Percentiles rank a stretch among this genome's conserved stretches.
phyloP scores from a whole-genome alignment of 176 grass and related monocot species.

The Urochloa ruziziensis region DNA sequence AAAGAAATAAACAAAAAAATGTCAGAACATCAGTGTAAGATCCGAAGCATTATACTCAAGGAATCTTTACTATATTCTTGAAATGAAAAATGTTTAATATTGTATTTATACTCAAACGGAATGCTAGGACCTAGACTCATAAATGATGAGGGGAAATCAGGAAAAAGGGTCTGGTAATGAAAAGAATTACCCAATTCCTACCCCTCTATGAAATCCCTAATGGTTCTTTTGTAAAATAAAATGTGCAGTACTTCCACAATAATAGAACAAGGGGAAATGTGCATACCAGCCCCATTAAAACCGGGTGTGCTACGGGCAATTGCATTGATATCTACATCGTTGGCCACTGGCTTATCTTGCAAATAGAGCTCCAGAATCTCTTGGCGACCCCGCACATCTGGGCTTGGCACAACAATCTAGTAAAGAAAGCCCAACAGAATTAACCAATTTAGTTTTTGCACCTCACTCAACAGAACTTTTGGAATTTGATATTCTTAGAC shows the following conservation, averaged over 20 bases:
- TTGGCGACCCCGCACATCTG: constrained; percentile 81
- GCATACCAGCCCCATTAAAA: constrained; percentile 92
- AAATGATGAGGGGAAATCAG: constrained; percentile 12
- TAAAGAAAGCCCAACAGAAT: constrained; percentile 20
- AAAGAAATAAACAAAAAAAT: constrained; percentile 28
- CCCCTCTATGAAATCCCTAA: neutral
- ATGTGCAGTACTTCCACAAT: neutral
- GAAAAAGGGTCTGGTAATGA: neutral
- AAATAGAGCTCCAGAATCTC: constrained; percentile 98
- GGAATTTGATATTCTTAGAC: neutral
- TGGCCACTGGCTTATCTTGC: constrained; percentile 84
- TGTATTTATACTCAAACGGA: neutral
- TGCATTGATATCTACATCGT: constrained; percentile 81
- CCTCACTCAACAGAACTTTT: neutral
- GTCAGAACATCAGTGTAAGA: constrained; percentile 15
- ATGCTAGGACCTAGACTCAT: neutral
- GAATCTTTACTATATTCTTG: neutral
- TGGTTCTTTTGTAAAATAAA: neutral
- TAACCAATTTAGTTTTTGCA: neutral
- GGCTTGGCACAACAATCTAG: constrained; percentile 98
- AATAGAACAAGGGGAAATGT: neutral
- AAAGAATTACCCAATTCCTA: neutral
- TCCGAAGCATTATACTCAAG: neutral
- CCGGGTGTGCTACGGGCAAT: constrained; percentile 95
- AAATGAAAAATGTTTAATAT: neutral